Evolutionary conservation across 768 basidiomycete species (phyloP).

Genomic region (Collybiopsis confluens): DNA sequence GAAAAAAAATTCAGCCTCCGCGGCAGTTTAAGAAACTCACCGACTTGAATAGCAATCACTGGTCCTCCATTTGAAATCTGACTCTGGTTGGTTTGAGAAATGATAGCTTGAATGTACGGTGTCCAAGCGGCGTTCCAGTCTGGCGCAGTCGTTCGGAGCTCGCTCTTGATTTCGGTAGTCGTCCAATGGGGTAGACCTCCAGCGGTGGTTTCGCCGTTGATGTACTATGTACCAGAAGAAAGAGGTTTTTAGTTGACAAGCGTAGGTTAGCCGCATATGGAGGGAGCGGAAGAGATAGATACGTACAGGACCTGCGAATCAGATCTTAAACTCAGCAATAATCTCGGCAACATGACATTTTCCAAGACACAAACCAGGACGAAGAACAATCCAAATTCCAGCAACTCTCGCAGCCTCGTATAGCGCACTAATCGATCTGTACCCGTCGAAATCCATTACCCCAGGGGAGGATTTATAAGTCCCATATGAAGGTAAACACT

Average conservation of each 20-base stretch:
- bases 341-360: too few relatives aligned
- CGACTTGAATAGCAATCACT: conserved; percentile 36
- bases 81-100: conserved; percentile 33
- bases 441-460: conserved; percentile 49
- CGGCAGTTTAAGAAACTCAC: neutral
- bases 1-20: neutral
- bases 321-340: neutral
- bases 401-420: conserved; percentile 50
- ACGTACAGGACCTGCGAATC: conserved; percentile 6
- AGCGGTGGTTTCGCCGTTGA: conserved; percentile 59
- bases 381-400: conserved; percentile 54
- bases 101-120: conserved; percentile 48
- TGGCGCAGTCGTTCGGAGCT: conserved; percentile 50
- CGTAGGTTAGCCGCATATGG: too few relatives aligned
- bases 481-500: conserved; percentile 62
- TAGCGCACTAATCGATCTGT: conserved; percentile 44
- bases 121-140: conserved; percentile 48
- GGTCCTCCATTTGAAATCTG: conserved; percentile 54
- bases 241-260: neutral
- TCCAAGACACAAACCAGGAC: conserved; percentile 46
- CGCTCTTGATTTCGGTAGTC: conserved; percentile 44
- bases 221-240: conserved; percentile 21
- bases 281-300: neutral
- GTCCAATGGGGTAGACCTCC: conserved; percentile 56
- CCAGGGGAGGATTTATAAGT: conserved; percentile 51